Conservation (phyloP, 306 rosid genomes). For the Cucumis hystrix region DNA sequence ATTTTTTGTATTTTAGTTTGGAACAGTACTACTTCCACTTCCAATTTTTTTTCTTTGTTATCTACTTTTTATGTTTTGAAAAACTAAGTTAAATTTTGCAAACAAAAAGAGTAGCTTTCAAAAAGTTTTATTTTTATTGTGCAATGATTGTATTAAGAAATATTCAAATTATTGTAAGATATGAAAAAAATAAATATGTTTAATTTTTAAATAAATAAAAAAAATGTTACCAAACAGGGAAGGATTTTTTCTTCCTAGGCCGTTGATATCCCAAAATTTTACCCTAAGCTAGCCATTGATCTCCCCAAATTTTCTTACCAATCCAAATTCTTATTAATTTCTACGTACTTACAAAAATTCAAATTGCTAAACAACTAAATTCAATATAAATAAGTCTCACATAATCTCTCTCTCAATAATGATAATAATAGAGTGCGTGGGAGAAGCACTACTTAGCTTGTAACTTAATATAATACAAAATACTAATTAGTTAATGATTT, state of each 20-base stretch:
- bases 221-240: neutral
- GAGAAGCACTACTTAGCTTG: neutral
- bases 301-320: neutral
- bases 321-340: neutral
- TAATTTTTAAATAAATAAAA: too few relatives aligned
- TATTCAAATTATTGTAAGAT: too few relatives aligned
- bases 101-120: too few relatives aligned
- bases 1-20: too few relatives aligned
- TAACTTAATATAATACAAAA: neutral
- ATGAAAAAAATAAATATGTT: too few relatives aligned
- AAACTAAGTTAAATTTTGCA: too few relatives aligned
- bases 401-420: neutral
- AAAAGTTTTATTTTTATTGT: too few relatives aligned
- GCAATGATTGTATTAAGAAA: too few relatives aligned
- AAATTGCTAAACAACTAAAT: neutral
- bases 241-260: neutral
- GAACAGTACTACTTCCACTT: too few relatives aligned
- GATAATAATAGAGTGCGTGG: neutral
- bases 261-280: neutral
- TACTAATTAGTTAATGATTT: neutral
- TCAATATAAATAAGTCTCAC: neutral
- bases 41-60: too few relatives aligned
- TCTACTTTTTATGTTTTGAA: too few relatives aligned
- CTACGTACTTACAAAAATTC: neutral
- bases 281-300: neutral